phyloP scores from a whole-genome alignment of 768 basidiomycete genomes.

The Crassisporium funariophilum region DNA sequence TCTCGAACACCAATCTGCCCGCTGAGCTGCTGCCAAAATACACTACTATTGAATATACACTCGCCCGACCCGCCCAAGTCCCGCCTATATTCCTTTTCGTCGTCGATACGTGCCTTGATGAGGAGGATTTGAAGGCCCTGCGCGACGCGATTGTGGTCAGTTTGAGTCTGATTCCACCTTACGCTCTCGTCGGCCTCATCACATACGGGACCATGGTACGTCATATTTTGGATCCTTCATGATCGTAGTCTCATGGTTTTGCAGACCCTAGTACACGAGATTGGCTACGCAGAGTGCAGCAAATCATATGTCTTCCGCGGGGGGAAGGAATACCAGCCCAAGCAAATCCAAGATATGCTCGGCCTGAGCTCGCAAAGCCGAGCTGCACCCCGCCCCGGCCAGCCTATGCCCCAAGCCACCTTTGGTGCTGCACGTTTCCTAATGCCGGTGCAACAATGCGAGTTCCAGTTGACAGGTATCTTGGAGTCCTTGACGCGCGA shows the following conservation, averaged over 20 bases:
- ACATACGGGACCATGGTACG: conserved; percentile 96
- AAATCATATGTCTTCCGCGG: conserved; percentile 99
- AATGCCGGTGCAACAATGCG: conserved; percentile 88
- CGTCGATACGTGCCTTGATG: conserved; percentile 94
- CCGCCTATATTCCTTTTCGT: conserved; percentile 98
- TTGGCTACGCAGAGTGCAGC: conserved; percentile 93
- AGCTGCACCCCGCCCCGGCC: conserved; percentile 85
- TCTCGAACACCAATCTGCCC: conserved; percentile 94
- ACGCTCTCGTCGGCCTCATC: conserved; percentile 92
- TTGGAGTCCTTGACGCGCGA: conserved; percentile 86
- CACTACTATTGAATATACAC: conserved; percentile 99
- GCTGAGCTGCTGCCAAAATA: conserved; percentile 96
- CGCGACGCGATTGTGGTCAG: conserved; percentile 94
- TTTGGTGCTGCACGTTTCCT: conserved; percentile 91
- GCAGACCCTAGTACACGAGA: conserved; percentile 98
- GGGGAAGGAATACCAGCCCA: conserved; percentile 92
- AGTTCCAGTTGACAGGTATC: conserved; percentile 94
- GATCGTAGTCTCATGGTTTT: neutral
- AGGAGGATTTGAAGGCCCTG: conserved; percentile 94
- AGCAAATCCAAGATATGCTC: conserved; percentile 99
- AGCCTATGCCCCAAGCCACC: conserved; percentile 76
- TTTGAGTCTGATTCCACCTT: conserved; percentile 89
- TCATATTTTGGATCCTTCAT: conserved; percentile 10
- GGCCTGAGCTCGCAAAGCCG: conserved; percentile 79
- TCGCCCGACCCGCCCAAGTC: conserved; percentile 85